Base-by-base conservation (phyloP, 768 basidiomycete genomes). In the Terana coerulea region DNA sequence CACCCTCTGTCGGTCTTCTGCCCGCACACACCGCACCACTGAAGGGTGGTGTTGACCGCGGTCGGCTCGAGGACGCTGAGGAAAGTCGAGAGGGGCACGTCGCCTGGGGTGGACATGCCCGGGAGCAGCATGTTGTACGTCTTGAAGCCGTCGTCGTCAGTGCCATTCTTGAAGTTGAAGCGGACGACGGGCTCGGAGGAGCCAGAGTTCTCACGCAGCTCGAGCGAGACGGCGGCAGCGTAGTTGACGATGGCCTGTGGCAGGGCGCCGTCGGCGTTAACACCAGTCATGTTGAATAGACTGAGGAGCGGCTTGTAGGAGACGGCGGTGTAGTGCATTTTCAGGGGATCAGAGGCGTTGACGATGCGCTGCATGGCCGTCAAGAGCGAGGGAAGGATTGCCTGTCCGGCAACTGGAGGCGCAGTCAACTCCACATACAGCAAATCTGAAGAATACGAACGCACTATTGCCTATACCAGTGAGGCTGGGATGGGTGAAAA, bases 251-350 rank as follows among this genome's bases (percentile, higher is more conserved):
- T 76, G 10, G 77, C 79, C 29, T 80, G 75, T 7, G 87, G 72
- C 55, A 76, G 58, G 1, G 81, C 76, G 49, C 78, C 74, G 42
- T 72, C 66, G 12, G 71, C 61, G 12, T 75, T 74, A 29, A 75
- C 74, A 3, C 78, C 74, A 0, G 84, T 87, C 78, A 91, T 81
- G 66, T 86, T 85, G 72, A 91, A 89, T 41, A 90, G 66, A 7
- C 83, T 84, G 33, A 90, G 55, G 69, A 90, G 84, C 0, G 87
- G 88, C 65, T 90, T 89, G 72, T 90, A 91, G 0, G 86, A 75
- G 49, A 83, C 72, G 11, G 79, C 80, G 28, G 78, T 69, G 54
- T 84, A 77, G 17, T 73, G 65, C 40, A 91, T 59, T 62, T 82
- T 81, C 52, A 81, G 61, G 1, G 82, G 76, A 55, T 81, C 72